Evolutionary conservation across 305 asterid species (phyloP), one percentile per base, ranked within the genome.

Genomic region (Fraxinus latifolia): DNA sequence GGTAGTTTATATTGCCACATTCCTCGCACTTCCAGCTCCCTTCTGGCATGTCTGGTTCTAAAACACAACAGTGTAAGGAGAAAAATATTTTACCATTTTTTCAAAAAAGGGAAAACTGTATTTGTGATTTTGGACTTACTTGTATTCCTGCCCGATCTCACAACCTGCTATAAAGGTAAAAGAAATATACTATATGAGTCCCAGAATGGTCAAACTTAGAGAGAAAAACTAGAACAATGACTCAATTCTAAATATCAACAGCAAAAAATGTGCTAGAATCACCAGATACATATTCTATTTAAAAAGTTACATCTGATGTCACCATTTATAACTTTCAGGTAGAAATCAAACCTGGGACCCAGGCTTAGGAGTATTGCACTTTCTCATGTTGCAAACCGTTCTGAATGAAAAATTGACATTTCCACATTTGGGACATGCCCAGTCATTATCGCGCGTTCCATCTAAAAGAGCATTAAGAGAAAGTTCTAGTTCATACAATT

Each of bases 1-100:
- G 98, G 81, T 93, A 95, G 83, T 93, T 95, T 53, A 93, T 89
- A 84, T 95, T 95, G 95, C 90, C 90, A 91, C 97, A 95, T 82
- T 93, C 88, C 88, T 93, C 97, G 78, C 98, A 95, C 86, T 92
- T 95, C 98, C 98, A 95, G 90, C 98, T 95, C 77, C 98, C 97
- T 14, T 93, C 97, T 27, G 97, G 96, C 92, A 94, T 95, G 60
- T 91, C 97, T 82, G 93, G 90, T 82, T 92, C 92, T 90, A 85
- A 77, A 83, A 60, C 79, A 79, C 17, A 77, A 74, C 17, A 31
- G 60, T 12, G 19, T 74, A 71, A 84, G 84, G 5, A 68, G 34
- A 68, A 68, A 60, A 29, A 14, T 62, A 27, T 37, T 36, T 17
- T 37, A 32, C 65, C 74, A 68, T 62, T 68, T 5, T 29, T 19